Evolutionary conservation across 371 early-diverging fungal genomes (phyloP).

Genomic region (Catenaria anguillulae): DNA sequence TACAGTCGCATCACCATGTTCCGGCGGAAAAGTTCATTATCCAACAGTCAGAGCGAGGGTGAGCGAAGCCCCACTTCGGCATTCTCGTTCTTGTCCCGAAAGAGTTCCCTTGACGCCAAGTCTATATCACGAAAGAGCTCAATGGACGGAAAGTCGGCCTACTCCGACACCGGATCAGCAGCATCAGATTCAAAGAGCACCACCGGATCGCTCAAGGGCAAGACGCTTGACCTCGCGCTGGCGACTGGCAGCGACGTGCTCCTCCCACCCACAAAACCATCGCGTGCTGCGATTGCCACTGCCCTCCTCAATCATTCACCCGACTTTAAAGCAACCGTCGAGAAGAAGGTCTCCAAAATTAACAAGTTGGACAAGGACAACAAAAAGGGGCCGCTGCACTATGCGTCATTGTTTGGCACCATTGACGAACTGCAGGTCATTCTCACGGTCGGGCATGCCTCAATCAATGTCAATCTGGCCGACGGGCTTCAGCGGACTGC

Average conservation of each 20-base stretch:
- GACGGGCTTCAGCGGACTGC: background rate
- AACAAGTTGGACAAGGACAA: background rate
- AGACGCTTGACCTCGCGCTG: background rate
- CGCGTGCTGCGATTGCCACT: background rate
- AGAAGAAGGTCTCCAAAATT: background rate
- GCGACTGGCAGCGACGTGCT: background rate
- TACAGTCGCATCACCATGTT: too few species aligned
- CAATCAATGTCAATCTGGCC: background rate
- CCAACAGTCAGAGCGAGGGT: too few species aligned
- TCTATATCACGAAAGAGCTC: too few species aligned
- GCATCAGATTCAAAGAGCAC: too few species aligned
- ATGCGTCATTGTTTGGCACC: background rate
- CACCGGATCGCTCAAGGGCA: too few species aligned
- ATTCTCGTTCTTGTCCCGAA: too few species aligned
- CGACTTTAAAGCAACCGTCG: background rate
- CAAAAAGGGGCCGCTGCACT: background rate
- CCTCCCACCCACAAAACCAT: background rate
- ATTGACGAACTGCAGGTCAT: background rate
- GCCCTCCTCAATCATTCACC: background rate
- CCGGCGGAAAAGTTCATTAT: too few species aligned
- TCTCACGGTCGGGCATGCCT: background rate
- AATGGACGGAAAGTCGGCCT: too few species aligned
- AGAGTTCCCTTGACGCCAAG: too few species aligned
- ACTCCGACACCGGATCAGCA: too few species aligned
- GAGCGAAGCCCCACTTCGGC: too few species aligned